Base-by-base conservation (phyloP, 345 rosid species). In the Eucalyptus rudis region DNA sequence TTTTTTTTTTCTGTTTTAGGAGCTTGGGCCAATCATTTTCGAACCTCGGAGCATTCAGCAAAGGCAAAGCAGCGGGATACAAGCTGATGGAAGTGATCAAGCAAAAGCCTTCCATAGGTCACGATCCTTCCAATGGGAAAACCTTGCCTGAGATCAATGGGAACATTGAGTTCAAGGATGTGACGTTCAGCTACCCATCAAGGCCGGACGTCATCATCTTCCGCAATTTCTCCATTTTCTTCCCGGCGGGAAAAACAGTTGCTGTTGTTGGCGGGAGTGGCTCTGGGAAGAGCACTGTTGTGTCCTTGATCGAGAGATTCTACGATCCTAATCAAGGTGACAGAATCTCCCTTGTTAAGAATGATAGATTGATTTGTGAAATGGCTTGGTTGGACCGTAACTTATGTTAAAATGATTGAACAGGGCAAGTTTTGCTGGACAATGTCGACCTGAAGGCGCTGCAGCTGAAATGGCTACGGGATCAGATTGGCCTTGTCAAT, bases 261-360 rank as follows among this genome's bases (percentile, higher is more conserved):
- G 99, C 99, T 0, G 99, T 97, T 13, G 99, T 98, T 90, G 99
- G 99, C 81, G 99, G 99, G 10, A 98, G 99, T 81, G 99, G 99
- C 33, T 97, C 99, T 45, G 99, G 99, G 87, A 98, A 98, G 92
- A 98, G 99, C 92, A 98, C 99, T 33, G 99, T 98, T 87, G 99
- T 98, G 89, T 97, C 99, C 86, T 91, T 98, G 64, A 95, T 98
- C 7, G 99, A 98, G 94, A 93, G 99, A 88, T 98, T 98, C 91
- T 98, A 98, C 31, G 99, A 98, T 93, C 99, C 99, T 76, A 96
- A 88, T 91, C 93, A 92, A 50, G 99, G 99, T 97, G 95, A 94
- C 24, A 49, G 59, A 64, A 86, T 87, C 15, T 36, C 47, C 47
- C 84, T 76, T 10, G 47, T 76, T 40, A 20, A 36, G 27, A 76